Base-by-base conservation (phyloP, 2,329 filamentous ascomycete species). In the Plectosphaerella cucumerina region DNA sequence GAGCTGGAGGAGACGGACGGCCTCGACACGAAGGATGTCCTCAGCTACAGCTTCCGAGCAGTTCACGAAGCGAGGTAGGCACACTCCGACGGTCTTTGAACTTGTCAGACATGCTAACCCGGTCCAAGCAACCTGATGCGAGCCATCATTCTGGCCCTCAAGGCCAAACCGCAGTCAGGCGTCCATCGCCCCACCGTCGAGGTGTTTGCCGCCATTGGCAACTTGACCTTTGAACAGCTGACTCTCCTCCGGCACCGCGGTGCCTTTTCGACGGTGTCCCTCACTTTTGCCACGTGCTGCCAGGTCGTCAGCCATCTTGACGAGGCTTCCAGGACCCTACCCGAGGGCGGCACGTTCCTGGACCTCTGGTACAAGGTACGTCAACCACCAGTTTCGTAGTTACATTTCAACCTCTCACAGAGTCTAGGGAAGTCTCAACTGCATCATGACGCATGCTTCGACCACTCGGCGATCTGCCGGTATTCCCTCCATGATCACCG, bases 31-130 rank as follows among this genome's bases (percentile, higher is more conserved):
- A 97, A 97, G 63, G 90, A 95, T 60, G 79, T 96, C 17, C 70
- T 99, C 44, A 97, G 93, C 57, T 99, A 94, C 66, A 96, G 91
- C 55, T 99, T 96, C 80, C 84, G 94, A 59, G 90, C 91, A 6
- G 77, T 97, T n/a, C 93, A 96, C 55, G 94, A 99, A 70, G 90
- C 92, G 21, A 96, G 90, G 87, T 90, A 72, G 70, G 50, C 53
- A 21, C 20, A 20, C 35, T 10, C 35, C 35, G 14, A 14, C 21
- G 14, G 17, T 12, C 1, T 20, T 31, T 5, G 5, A 37, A 20
- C 14, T 5, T 10, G 3, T 41, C 21, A 41, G 11, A 23, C 20
- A 14, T 26, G 18, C 53, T 54, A 46, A 53, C 15, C 21, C 26
- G 9, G 26, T 8, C 26, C 26, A 31, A 94, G 90, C 66, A 84